These are phyloP conservation scores for Leptographium radiaticola DNA, from an alignment of 2,329 filamentous ascomycete species.

Conservation along the genomic window DNA sequence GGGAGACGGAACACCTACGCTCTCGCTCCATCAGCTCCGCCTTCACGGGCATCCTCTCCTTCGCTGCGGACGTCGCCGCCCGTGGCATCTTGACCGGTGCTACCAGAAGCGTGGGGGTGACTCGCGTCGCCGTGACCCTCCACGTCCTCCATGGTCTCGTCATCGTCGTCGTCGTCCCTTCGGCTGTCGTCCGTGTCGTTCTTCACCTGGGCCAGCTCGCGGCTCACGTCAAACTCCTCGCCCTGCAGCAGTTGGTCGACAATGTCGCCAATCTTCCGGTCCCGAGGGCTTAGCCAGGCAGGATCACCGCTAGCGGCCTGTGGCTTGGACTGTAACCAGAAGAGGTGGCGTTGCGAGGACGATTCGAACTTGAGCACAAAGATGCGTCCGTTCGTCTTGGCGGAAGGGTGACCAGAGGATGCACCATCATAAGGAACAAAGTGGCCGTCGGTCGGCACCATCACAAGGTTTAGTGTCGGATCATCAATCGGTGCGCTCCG, in stretches of 20 bases:
- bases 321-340: conserved; percentile 90
- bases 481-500: conserved; percentile 57
- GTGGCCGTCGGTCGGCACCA: conserved; percentile 79
- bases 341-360: conserved; percentile 80
- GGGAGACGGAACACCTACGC: conserved; percentile 68
- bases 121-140: conserved; percentile 49
- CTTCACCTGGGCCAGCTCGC: conserved; percentile 53
- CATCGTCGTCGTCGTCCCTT: conserved; percentile 46
- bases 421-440: conserved; percentile 69
- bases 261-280: conserved; percentile 77
- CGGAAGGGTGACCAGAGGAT: conserved; percentile 39
- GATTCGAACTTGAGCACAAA: conserved; percentile 90
- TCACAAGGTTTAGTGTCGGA: conserved; percentile 79
- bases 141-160: conserved; percentile 69
- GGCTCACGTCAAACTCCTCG: conserved; percentile 69
- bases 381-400: conserved; percentile 74
- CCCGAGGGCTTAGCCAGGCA: conserved; percentile 71
- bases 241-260: conserved; percentile 77
- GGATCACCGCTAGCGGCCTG: conserved; percentile 57
- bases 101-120: conserved; percentile 56
- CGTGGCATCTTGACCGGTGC: conserved; percentile 74
- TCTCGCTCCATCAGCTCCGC: conserved; percentile 92
- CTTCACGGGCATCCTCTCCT: conserved; percentile 76
- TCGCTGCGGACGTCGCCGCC: conserved; percentile 87
- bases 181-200: conserved; percentile 32